Evolutionary conservation across 2,329 filamentous ascomycete species (phyloP).

Genomic region (Hypomyces rosellus): DNA sequence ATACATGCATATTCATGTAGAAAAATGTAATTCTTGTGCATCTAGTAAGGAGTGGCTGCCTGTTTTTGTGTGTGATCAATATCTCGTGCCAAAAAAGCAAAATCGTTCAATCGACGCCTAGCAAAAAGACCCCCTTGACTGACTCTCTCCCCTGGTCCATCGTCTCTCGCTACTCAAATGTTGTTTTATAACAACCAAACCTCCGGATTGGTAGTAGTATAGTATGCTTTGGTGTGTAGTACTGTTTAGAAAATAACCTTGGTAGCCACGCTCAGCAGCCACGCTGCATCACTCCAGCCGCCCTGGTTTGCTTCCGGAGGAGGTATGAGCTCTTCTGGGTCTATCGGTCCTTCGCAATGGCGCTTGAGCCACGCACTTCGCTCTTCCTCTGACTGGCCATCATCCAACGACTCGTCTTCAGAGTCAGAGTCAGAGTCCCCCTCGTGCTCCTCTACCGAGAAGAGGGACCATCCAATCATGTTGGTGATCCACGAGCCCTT

Average conservation of each 20-base stretch:
- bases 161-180: background rate
- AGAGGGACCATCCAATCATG: slow-evolving; percentile 54
- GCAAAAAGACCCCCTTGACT: too few relatives aligned
- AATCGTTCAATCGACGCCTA: background rate
- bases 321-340: slow-evolving; percentile 40
- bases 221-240: background rate
- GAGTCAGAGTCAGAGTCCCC: slow-evolving; percentile 42
- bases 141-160: background rate
- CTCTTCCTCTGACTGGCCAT: slow-evolving; percentile 22
- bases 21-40: too few relatives aligned
- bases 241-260: slow-evolving; percentile 49
- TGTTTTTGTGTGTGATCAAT: too few relatives aligned
- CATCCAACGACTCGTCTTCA: slow-evolving; percentile 23
- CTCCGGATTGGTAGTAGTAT: too few relatives aligned
- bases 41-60: too few relatives aligned
- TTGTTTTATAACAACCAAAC: too few relatives aligned
- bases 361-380: slow-evolving; percentile 29
- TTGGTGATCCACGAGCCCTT: slow-evolving; percentile 54
- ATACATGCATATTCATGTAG: too few relatives aligned
- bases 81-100: background rate
- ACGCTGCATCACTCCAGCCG: slow-evolving; percentile 61
- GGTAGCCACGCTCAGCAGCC: slow-evolving; percentile 59
- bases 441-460: slow-evolving; percentile 55
- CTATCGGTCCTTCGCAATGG: slow-evolving; percentile 36
- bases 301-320: slow-evolving; percentile 48